Percentiles rank a stretch among this genome's conserved stretches.
Conservation (phyloP, 1,139 yeast genomes). For the Yarrowia galli region DNA sequence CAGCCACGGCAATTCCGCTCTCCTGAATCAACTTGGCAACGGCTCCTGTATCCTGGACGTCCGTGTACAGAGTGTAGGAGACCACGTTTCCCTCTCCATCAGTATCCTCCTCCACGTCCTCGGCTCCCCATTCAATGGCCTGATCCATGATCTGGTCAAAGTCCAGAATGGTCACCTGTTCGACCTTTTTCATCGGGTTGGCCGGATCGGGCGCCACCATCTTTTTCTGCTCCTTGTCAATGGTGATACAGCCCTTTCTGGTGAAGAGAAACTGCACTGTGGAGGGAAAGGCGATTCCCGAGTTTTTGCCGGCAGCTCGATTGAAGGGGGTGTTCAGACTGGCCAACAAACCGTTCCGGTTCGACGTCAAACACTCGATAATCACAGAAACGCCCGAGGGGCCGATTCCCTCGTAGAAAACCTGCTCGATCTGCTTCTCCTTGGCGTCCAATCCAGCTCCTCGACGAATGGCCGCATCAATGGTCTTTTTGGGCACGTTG, state of each 20-base stretch:
- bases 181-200: slow-evolving; percentile 39
- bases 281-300: slow-evolving; percentile 50
- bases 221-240: slow-evolving; percentile 53
- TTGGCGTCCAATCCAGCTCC: slow-evolving; percentile 68
- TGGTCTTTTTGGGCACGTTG: slow-evolving; percentile 82
- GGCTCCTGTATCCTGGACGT: slow-evolving; percentile 65
- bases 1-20: slow-evolving; percentile 66
- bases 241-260: slow-evolving; percentile 72
- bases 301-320: slow-evolving; percentile 69
- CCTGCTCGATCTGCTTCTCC: slow-evolving; percentile 54
- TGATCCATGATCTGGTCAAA: slow-evolving; percentile 74
- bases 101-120: slow-evolving; percentile 66
- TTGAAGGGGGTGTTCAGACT: slow-evolving; percentile 77
- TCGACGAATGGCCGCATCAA: slow-evolving; percentile 85
- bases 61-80: slow-evolving; percentile 55
- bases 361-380: slow-evolving; percentile 87
- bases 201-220: slow-evolving; percentile 24
- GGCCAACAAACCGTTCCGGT: slow-evolving; percentile 81
- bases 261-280: slow-evolving; percentile 83
- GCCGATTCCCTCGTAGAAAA: slow-evolving; percentile 86
- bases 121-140: slow-evolving; percentile 82
- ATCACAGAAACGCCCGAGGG: slow-evolving; percentile 91
- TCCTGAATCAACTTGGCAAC: slow-evolving; percentile 66
- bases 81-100: slow-evolving; percentile 56
- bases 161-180: slow-evolving; percentile 39